Evolutionary conservation across 2,329 filamentous ascomycete species (phyloP), one percentile per base, ranked within the genome.

Genomic region (Sporothrix protearum): DNA sequence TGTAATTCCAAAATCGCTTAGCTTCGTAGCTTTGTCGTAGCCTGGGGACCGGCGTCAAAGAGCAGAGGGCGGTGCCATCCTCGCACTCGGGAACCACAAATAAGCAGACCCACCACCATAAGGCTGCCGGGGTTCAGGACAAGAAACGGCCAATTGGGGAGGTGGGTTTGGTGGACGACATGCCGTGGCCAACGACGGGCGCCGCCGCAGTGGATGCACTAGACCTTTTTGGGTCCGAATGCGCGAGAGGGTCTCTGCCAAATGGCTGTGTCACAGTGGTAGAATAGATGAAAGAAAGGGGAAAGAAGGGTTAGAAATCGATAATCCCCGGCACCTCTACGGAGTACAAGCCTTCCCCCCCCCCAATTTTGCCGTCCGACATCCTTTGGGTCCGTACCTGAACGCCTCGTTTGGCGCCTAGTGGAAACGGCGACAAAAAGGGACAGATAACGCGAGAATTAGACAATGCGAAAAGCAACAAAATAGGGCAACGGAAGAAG

Each of bases 141-240:
- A 39, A 16, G n/a, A 45, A 42, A 64, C 36, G n/a, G 10, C 9
- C 45, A 49, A 22, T 6, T 10, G 25, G 45, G 45, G 45, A 16
- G 3, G 45, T 47, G n/a, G n/a, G 2, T 47, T 47, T 19, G 47
- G 47, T 22, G 47, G 47, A 9, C 51, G 25, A n/a, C 28, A n/a
- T n/a, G 53, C 28, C 53, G 28, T 19, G 53, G 12, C 28, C 22
- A 5, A 19, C 53, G 2, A 61, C 57, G 57, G 57, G 57, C 6
- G 10, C 59, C 33, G 36, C 28, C 16, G 55, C 53, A 42, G 8
- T 42, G 59, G 59, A 1, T 8, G 22, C 69, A 25, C 72, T 72
- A 73, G 49, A 49, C 72, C 55, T 2, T 16, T 70, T 70, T 33
- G 25, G 72, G 72, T 42, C 53, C 47, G 70, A 73, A 70, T 59